A percentile compares a stretch with the other conserved stretches of the same genome.
phyloP scores from a whole-genome alignment of 2,329 filamentous ascomycete genomes.

The Fusarium subtropicale region DNA sequence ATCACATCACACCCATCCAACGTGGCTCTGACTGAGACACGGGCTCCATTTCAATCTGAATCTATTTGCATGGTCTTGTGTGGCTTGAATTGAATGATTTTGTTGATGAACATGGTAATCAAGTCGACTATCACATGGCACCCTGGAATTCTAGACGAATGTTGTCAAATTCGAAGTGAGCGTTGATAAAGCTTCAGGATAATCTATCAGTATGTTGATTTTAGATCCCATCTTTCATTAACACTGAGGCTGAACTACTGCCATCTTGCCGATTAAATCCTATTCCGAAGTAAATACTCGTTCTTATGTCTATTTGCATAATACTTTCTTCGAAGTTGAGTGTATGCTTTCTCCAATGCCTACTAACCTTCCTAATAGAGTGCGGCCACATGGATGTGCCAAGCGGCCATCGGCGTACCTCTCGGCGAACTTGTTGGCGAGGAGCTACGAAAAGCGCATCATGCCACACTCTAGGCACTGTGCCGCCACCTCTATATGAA shows the following conservation, averaged over 20 bases:
- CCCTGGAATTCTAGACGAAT: background rate
- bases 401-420: conserved; percentile 24
- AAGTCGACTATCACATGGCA: background rate
- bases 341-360: background rate
- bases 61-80: conserved; percentile 8
- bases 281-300: background rate
- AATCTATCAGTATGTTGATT: background rate
- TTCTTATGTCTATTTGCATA: background rate
- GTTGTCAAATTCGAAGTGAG: background rate
- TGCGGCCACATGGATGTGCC: background rate
- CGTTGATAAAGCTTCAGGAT: background rate
- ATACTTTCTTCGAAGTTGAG: background rate
- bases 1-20: conserved; percentile 1
- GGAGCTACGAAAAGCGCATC: background rate
- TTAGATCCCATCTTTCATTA: background rate
- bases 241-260: background rate
- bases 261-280: background rate
- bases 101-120: background rate
- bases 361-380: background rate
- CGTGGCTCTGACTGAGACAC: conserved; percentile 23
- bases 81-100: background rate
- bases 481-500: conserved; percentile 6
- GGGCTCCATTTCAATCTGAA: conserved; percentile 4
- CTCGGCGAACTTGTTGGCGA: conserved; percentile 28
- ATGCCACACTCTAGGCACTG: conserved; percentile 16